phyloP scores from a whole-genome alignment of 1,284 basidiomycete genomes.

The Kwoniella shivajii region DNA sequence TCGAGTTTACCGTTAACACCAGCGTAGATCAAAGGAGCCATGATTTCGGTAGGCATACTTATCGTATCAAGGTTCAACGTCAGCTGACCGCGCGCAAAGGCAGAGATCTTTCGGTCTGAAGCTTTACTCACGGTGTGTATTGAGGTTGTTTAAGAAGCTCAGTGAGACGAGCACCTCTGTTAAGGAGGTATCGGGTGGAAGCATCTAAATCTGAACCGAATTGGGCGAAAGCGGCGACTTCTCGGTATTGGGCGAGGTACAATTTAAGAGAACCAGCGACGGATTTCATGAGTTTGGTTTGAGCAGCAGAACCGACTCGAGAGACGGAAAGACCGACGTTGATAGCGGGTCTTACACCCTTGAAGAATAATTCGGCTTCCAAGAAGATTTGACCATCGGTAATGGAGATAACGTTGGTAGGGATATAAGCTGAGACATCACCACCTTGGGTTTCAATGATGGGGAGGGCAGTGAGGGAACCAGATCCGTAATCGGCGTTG shows the following conservation, averaged over 20 bases:
- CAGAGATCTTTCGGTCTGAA: not conserved
- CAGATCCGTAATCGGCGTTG: constrained; percentile 96
- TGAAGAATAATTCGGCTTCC: constrained; percentile 99
- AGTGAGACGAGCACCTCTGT: constrained; percentile 95
- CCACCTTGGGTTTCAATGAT: constrained; percentile 99
- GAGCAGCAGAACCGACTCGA: constrained; percentile 98
- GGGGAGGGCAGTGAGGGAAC: constrained; percentile 96
- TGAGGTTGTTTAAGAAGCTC: constrained; percentile 99
- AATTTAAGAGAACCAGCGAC: constrained; percentile 99
- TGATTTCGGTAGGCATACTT: constrained; percentile 77
- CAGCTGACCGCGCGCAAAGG: constrained; percentile 17
- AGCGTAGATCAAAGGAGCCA: constrained; percentile 98
- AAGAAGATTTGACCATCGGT: constrained; percentile 98
- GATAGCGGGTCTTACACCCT: constrained; percentile 98
- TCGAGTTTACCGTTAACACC: constrained; percentile 99
- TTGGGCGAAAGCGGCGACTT: constrained; percentile 93
- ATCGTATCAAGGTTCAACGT: constrained; percentile 8
- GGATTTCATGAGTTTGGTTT: constrained; percentile 99
- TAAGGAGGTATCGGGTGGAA: constrained; percentile 94
- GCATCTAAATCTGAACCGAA: constrained; percentile 99
- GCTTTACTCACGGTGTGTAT: constrained; percentile 66
- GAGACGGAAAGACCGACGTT: constrained; percentile 99
- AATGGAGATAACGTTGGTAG: constrained; percentile 86
- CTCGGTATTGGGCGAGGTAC: constrained; percentile 99
- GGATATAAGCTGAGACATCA: constrained; percentile 98